These are phyloP conservation scores for Naganishia kalamii DNA, from an alignment of 768 basidiomycete species.

Conservation along the genomic window DNA sequence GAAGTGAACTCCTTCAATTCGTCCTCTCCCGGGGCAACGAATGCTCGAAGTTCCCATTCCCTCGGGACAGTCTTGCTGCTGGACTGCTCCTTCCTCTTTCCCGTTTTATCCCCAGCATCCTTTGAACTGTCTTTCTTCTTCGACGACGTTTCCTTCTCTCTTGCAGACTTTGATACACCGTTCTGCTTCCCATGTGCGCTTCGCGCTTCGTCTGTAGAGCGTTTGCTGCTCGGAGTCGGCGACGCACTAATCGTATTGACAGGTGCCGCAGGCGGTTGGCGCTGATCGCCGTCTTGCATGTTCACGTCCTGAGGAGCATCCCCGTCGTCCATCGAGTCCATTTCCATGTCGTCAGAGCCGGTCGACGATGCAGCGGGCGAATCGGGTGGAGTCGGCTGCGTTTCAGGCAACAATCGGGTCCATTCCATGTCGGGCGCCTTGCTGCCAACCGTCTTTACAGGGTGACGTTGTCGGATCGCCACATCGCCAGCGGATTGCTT, in stretches of 20 bases:
- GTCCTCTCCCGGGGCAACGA: not conserved
- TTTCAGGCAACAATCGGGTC: not conserved
- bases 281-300: not conserved
- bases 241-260: too few relatives aligned
- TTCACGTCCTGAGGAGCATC: not conserved
- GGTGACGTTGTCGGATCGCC: not conserved
- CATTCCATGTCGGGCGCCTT: conserved; percentile 1
- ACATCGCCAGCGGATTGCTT: not conserved
- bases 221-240: too few relatives aligned
- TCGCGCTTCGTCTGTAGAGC: too few relatives aligned
- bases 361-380: not conserved
- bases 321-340: not conserved
- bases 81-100: not conserved
- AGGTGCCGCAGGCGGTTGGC: too few relatives aligned
- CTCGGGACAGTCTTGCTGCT: too few relatives aligned
- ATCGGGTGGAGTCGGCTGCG: not conserved
- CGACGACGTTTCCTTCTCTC: too few relatives aligned
- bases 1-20: not conserved
- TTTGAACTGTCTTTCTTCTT: too few relatives aligned
- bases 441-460: not conserved
- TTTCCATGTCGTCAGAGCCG: not conserved
- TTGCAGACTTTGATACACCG: too few relatives aligned
- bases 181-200: too few relatives aligned
- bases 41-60: not conserved
- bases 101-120: not conserved